Conservation (phyloP, 257 asterid species). For the Capsicum rhomboideum region DNA sequence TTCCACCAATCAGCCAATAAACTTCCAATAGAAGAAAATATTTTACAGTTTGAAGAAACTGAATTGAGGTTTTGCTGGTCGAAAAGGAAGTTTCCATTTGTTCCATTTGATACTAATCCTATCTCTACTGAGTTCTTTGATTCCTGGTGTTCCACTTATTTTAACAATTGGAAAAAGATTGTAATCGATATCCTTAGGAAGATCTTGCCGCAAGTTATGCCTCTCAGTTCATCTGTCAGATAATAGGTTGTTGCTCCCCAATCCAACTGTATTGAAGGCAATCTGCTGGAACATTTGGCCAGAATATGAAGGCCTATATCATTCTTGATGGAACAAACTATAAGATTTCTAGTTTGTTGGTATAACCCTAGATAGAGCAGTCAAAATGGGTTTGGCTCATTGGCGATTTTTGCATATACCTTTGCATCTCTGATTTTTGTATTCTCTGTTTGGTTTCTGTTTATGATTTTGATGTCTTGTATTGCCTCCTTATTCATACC, state of each 20-base stretch:
- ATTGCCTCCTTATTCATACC: neutral
- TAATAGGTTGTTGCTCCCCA: neutral
- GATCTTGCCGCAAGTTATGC: neutral
- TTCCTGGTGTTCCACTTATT: constrained; percentile 7
- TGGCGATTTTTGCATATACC: neutral
- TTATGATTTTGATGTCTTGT: neutral
- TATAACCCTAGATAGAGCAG: neutral
- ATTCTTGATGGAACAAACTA: neutral
- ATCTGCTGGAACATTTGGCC: neutral
- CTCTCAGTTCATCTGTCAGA: neutral
- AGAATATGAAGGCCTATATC: neutral
- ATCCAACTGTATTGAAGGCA: neutral
- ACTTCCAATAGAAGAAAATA: neutral
- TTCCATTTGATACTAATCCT: neutral
- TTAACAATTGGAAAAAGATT: neutral
- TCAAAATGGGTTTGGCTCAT: no score
- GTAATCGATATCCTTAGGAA: neutral
- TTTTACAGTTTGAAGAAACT: neutral
- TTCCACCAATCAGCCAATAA: neutral
- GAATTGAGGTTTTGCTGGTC: neutral
- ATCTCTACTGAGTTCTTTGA: neutral
- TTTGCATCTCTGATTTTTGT: neutral
- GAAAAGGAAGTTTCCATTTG: constrained; percentile 1
- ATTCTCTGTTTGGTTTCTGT: neutral
- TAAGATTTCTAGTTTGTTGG: neutral